Conservation (phyloP, 495 filamentous ascomycete genomes). For the Mytilinidion resinicola region DNA sequence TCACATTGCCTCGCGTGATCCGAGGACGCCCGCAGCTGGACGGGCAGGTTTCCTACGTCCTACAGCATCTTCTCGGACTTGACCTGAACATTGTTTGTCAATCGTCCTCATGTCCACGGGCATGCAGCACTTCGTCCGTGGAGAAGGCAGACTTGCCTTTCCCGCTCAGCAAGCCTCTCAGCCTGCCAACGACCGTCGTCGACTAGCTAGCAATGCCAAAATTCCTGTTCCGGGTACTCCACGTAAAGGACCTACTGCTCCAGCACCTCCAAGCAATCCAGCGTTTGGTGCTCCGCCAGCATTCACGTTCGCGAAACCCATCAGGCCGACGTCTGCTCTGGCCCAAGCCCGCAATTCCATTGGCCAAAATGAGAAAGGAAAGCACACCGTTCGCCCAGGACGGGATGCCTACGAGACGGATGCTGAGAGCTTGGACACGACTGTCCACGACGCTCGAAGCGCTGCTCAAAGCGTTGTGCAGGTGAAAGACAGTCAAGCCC, state of each 20-base stretch:
- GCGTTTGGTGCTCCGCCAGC: too few species aligned
- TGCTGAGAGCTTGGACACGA: slow-evolving; percentile 27
- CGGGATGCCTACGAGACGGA: slow-evolving; percentile 29
- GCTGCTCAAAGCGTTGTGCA: not conserved
- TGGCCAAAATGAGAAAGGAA: not conserved
- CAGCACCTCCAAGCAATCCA: too few species aligned
- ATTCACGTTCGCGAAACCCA: too few species aligned
- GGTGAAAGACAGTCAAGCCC: slow-evolving; percentile 9
- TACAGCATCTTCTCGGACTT: not conserved
- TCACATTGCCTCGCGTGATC: not conserved
- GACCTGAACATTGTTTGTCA: too few species aligned
- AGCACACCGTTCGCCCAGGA: not conserved
- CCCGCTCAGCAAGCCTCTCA: not conserved
- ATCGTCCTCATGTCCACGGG: too few species aligned
- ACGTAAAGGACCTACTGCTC: too few species aligned
- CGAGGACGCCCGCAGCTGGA: not conserved
- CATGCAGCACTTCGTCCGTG: not conserved
- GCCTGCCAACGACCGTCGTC: not conserved
- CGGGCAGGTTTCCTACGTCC: not conserved
- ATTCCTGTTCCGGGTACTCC: not conserved
- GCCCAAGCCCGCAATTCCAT: too few species aligned
- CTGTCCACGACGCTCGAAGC: slow-evolving; percentile 4
- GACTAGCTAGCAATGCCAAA: not conserved
- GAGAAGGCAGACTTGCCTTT: not conserved
- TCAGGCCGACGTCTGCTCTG: too few species aligned